Evolutionary conservation across 73 alveolate species (phyloP).

Genomic region (Paraurostyla sp.): DNA sequence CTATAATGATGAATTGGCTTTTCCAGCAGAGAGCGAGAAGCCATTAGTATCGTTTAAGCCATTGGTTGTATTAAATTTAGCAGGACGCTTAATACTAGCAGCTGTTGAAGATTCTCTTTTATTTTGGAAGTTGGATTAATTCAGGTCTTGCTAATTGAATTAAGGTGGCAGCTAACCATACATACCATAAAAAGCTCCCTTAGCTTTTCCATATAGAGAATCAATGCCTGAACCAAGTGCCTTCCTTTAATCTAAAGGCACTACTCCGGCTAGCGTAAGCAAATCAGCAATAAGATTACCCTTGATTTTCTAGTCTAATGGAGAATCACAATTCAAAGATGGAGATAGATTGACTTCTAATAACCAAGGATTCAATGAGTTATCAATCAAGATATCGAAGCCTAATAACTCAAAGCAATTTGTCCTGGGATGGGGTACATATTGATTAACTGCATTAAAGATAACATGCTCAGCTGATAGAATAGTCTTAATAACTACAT

Average conservation of each 20-base stretch:
- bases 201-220: not conserved
- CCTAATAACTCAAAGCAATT: conserved; percentile 89
- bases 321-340: conserved; percentile 87
- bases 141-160: not conserved
- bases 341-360: conserved; percentile 95
- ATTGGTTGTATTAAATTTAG: not conserved
- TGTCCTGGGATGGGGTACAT: conserved; percentile 63
- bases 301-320: conserved; percentile 88
- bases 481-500: conserved; percentile 77
- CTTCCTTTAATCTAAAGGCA: conserved; percentile 78
- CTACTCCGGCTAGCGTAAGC: conserved; percentile 88
- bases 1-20: not conserved
- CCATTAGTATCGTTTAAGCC: not conserved
- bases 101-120: conserved; percentile 19
- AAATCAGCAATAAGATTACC: conserved; percentile 92
- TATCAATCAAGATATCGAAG: conserved; percentile 94
- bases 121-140: not conserved
- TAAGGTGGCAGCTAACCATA: not conserved
- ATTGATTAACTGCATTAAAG: conserved; percentile 60
- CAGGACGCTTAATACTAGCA: not conserved
- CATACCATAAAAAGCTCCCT: conserved; percentile 10
- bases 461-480: conserved; percentile 70
- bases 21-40: not conserved
- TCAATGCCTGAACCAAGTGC: not conserved
- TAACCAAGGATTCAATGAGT: conserved; percentile 91